Evolutionary conservation across 495 filamentous ascomycete species (phyloP), one percentile per base, ranked within the genome.

Genomic region (Xylaria intraflava): DNA sequence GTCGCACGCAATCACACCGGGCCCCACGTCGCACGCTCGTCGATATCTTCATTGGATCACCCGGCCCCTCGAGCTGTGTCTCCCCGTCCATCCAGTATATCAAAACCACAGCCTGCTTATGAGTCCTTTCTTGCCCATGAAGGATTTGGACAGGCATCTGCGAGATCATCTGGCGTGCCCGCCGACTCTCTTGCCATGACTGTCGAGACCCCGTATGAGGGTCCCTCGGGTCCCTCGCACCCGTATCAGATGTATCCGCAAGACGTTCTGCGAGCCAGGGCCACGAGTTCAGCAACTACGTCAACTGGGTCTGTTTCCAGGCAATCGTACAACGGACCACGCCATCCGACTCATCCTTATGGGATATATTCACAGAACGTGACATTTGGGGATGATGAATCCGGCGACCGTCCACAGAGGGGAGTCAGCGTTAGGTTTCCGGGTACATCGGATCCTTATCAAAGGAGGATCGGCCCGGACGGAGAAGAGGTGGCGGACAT

Each of bases 241-340:
- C 89, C 90, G 0, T 95, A 95, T 65, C 81, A 80, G 35, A 84
- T 93, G 83, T 95, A 94, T 61, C 72, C 84, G 2, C 90, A 94
- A 53, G 86, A 84, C 60, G 85, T 84, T 17, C 75, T 82, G 40
- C 29, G 73, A 4, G 79, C 83, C 51, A 80, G 85, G 39, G 82
- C 83, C 6, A 69, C 83, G 3, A 89, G 87, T 65, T 68, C 80
- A 27, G 76, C 78, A 33, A 90, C 83, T 24, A 79, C 76, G 5
- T 86, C 82, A 23, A 84, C 72, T 0, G 61, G 44, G 17, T 66
- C 69, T n/a, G 69, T 74, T n/a, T 68, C 77, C 1, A 83, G 86
- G 45, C 74, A 74, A 49, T 78, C 82, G 1, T 82, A 86, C 55
- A 68, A 66, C 16, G 84, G 84, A 19, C 75, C 82, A 14, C 77